Evolutionary conservation across 805 yeast species (phyloP).

Genomic region (Saturnispora bothae): DNA sequence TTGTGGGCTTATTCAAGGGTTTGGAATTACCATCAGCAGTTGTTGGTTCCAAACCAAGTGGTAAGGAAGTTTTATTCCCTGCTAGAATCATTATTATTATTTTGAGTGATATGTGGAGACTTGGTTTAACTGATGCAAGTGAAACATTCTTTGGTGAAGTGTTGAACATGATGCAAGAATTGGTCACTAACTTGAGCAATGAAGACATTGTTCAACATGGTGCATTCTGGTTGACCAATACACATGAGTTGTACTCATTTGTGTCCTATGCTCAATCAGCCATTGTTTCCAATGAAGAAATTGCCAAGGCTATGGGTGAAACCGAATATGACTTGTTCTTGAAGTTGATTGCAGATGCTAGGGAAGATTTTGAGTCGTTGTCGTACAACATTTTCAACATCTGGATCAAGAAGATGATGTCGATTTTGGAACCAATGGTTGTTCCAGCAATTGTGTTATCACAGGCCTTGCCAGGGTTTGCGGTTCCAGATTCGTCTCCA

Average conservation of each 20-base stretch:
- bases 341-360: conserved; percentile 79
- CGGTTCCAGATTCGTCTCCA: conserved; percentile 73
- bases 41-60: conserved; percentile 69
- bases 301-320: conserved; percentile 76
- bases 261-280: conserved; percentile 89
- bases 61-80: conserved; percentile 91
- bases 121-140: conserved; percentile 85
- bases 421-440: conserved; percentile 80
- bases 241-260: conserved; percentile 90
- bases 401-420: conserved; percentile 95
- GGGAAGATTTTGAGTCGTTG: conserved; percentile 86
- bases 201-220: conserved; percentile 85
- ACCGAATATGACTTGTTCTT: conserved; percentile 85
- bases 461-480: conserved; percentile 92
- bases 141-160: conserved; percentile 88
- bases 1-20: conserved; percentile 76
- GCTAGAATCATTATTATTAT: conserved; percentile 89
- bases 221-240: conserved; percentile 95
- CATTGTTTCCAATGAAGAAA: conserved; percentile 73
- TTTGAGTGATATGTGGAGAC: conserved; percentile 95
- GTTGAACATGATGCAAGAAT: conserved; percentile 73
- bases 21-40: conserved; percentile 80
- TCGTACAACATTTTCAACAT: conserved; percentile 90
- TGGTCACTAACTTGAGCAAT: conserved; percentile 70
- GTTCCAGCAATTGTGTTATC: conserved; percentile 92